Percentiles rank a stretch among this genome's conserved stretches.
Evolutionary conservation across 2,329 filamentous ascomycete species (phyloP).

Genomic region (Cladophialophora immunda): DNA sequence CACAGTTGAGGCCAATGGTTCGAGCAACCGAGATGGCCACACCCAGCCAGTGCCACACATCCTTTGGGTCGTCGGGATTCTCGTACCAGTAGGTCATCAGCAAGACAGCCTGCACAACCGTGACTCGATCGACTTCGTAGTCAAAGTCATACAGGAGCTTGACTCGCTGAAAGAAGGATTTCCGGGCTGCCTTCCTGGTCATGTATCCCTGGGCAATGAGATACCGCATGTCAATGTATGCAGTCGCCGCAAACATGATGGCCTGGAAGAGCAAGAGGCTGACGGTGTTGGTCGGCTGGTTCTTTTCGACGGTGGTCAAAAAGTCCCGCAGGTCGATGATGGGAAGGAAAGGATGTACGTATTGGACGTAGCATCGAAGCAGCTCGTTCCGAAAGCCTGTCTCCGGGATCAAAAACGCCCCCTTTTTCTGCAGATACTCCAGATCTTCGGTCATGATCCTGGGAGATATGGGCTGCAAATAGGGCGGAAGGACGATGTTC

Average conservation of each 20-base stretch:
- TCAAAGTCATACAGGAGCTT: conserved; percentile 93
- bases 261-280: conserved; percentile 92
- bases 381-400: conserved; percentile 78
- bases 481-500: conserved; percentile 65
- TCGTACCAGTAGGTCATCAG: conserved; percentile 99
- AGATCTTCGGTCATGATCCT: conserved; percentile 84
- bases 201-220: conserved; percentile 79
- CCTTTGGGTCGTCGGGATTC: conserved; percentile 94
- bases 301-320: conserved; percentile 64
- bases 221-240: conserved; percentile 83
- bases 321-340: conserved; percentile 74
- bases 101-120: conserved; percentile 85
- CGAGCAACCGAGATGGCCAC: conserved; percentile 92
- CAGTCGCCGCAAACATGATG: conserved; percentile 91
- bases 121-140: conserved; percentile 88
- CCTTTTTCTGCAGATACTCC: conserved; percentile 82
- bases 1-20: conserved; percentile 90
- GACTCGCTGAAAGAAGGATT: conserved; percentile 84
- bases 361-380: conserved; percentile 83
- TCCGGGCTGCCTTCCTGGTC: conserved; percentile 81
- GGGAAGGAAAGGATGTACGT: conserved; percentile 94
- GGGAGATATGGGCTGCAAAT: conserved; percentile 79
- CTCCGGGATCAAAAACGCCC: conserved; percentile 79
- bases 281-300: conserved; percentile 74
- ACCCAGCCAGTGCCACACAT: conserved; percentile 99